These are phyloP conservation scores for Podospora fimiseda DNA, from an alignment of 495 filamentous ascomycete species.

Conservation along the genomic window DNA sequence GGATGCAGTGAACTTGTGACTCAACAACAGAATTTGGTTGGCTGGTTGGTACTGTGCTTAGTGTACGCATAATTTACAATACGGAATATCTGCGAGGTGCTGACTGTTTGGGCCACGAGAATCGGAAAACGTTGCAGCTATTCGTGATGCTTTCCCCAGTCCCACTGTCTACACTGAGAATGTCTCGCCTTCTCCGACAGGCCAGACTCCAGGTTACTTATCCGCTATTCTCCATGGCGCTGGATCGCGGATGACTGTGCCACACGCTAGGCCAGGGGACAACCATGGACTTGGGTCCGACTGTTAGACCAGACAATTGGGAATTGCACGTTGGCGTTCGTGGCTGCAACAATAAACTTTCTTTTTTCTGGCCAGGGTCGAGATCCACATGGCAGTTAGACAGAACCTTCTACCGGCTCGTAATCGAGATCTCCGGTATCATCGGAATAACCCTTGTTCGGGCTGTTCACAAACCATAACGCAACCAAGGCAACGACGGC, in stretches of 20 bases:
- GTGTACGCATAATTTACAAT: too few species aligned
- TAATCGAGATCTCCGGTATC: constrained; percentile 1
- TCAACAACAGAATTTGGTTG: too few species aligned
- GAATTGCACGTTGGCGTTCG: too few species aligned
- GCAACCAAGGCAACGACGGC: constrained; percentile 35
- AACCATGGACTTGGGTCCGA: neutral
- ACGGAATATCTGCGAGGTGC: too few species aligned
- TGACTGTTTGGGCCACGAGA: neutral
- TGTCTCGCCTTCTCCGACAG: neutral
- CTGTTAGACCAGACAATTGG: too few species aligned
- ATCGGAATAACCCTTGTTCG: constrained; percentile 5
- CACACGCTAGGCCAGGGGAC: neutral
- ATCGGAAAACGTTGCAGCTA: neutral
- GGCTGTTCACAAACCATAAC: constrained; percentile 35
- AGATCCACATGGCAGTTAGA: neutral
- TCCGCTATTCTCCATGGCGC: too few species aligned
- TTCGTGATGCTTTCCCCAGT: too few species aligned
- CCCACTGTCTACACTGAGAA: neutral
- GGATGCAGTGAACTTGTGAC: too few species aligned
- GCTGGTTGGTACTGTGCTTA: too few species aligned
- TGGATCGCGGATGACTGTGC: neutral
- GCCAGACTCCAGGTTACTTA: too few species aligned
- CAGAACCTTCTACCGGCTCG: neutral
- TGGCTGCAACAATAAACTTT: too few species aligned
- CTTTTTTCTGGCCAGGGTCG: too few species aligned